Conservation (phyloP, 2,329 filamentous ascomycete genomes). For the Colletotrichum paranaense region DNA sequence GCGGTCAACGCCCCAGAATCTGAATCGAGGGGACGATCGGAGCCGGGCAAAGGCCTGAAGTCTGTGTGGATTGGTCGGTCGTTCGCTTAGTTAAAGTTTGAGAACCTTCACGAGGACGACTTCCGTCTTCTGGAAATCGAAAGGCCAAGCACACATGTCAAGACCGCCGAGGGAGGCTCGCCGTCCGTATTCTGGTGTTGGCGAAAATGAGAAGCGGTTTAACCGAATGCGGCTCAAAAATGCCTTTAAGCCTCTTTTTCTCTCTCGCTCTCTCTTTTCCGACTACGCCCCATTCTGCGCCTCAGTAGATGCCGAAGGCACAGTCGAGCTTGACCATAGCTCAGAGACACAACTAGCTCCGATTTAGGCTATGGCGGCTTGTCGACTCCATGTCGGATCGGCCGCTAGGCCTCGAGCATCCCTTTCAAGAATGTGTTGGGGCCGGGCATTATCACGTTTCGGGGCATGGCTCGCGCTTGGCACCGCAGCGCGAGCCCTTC, state of each 20-base stretch:
- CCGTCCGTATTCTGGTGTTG: background rate
- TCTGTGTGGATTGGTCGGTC: background rate
- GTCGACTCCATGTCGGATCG: background rate
- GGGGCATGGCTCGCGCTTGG: background rate
- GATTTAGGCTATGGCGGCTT: background rate
- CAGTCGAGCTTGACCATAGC: background rate
- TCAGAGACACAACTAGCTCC: background rate
- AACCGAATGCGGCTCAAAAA: constrained; percentile 16
- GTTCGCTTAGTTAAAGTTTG: background rate
- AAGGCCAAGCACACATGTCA: background rate
- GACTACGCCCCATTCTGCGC: background rate
- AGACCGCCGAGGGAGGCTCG: background rate
- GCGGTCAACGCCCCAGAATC: background rate
- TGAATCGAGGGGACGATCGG: background rate
- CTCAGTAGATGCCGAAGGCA: background rate
- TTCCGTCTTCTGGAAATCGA: background rate
- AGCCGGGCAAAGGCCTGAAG: background rate
- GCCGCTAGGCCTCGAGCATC: background rate
- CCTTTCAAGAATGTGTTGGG: constrained; percentile 23
- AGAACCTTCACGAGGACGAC: background rate
- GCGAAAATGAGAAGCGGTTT: background rate
- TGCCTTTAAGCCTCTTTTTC: background rate
- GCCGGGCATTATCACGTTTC: background rate
- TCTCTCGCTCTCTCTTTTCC: background rate
- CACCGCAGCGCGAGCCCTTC: background rate